A percentile compares a stretch with the other conserved stretches of the same genome.
Evolutionary conservation across 2,329 filamentous ascomycete genomes (phyloP).

Genomic region (Colletotrichum australisinense): DNA sequence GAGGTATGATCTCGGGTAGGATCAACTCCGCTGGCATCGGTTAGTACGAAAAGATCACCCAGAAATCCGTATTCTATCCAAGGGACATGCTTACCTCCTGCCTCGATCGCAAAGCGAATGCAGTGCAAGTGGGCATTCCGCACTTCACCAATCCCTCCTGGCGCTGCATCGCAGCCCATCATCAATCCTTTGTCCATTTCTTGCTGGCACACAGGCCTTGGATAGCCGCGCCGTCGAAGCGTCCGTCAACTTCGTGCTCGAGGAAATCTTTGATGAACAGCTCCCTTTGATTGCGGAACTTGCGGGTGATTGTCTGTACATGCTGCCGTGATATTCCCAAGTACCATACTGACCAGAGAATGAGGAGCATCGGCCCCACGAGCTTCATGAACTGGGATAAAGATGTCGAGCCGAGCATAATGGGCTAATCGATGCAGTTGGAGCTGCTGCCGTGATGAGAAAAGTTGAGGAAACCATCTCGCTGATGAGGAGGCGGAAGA

Average conservation of each 20-base stretch:
- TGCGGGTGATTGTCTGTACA: slow-evolving; percentile 41
- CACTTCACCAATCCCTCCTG: slow-evolving; percentile 56
- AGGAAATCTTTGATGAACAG: slow-evolving; percentile 49
- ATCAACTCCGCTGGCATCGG: slow-evolving; percentile 47
- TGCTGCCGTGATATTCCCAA: slow-evolving; percentile 38
- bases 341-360: slow-evolving; percentile 42
- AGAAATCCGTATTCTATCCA: not conserved
- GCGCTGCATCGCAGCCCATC: slow-evolving; percentile 54
- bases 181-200: slow-evolving; percentile 53
- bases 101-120: slow-evolving; percentile 58
- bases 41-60: slow-evolving; percentile 29
- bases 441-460: not conserved
- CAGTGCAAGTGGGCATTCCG: slow-evolving; percentile 58
- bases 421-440: slow-evolving; percentile 1
- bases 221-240: slow-evolving; percentile 45
- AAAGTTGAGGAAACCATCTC: not conserved
- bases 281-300: slow-evolving; percentile 45
- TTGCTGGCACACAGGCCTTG: slow-evolving; percentile 48
- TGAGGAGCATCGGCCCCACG: slow-evolving; percentile 38
- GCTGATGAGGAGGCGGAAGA: not conserved
- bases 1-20: slow-evolving; percentile 48
- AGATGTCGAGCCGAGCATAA: slow-evolving; percentile 39
- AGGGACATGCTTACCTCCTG: slow-evolving; percentile 51
- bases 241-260: slow-evolving; percentile 45
- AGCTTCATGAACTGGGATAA: slow-evolving; percentile 40